Base-by-base conservation (phyloP, 2,329 filamentous ascomycete genomes). In the Botrytis galanthina region DNA sequence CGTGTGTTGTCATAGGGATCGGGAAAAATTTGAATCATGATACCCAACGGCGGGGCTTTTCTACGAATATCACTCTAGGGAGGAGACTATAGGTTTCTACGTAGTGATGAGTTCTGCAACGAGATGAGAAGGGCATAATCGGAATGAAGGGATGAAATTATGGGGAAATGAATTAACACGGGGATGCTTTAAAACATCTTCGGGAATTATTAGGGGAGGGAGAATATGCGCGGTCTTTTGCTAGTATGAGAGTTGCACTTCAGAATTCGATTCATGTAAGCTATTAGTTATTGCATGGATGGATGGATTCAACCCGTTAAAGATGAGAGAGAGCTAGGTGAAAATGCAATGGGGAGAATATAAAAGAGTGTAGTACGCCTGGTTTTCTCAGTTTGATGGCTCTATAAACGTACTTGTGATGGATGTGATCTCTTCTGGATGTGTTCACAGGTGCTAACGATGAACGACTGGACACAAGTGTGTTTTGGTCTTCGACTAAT, bases 21-120 rank as follows among this genome's bases (percentile, higher is more conserved):
- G 37, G 70, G 62, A 69, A 72, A 51, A 72, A 67, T 67, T 67
- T 57, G 46, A 72, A 60, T 72, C 71, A 72, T 72, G 71, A 72
- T 72, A 72, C 71, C 62, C 71, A 72, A 67, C 51, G 46, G 62
- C 62, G 29, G 71, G 51, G 54, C 71, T 61, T 72, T 72, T 61
- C 68, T 70, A 44, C 54, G 54, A 35, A 60, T 59, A 59, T 35
- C 48, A 69, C 51, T 72, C 26, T 35, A 46, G 42, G 39, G 29
- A 9, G 39, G 29, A 54, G 26, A 29, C 57, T 37, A 61, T 61
- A 46, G 54, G 54, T 46, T 69, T 46, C 54, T 46, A 70, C 54
- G 39, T n/a, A 70, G 68, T 35, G 51, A 62, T 9, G 54, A 62
- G 68, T 70, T 70, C 68, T 62, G 37, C 48, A 69, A 69, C 12